phyloP scores from a whole-genome alignment of 2,329 filamentous ascomycete genomes.

The Talaromyces piceae region DNA sequence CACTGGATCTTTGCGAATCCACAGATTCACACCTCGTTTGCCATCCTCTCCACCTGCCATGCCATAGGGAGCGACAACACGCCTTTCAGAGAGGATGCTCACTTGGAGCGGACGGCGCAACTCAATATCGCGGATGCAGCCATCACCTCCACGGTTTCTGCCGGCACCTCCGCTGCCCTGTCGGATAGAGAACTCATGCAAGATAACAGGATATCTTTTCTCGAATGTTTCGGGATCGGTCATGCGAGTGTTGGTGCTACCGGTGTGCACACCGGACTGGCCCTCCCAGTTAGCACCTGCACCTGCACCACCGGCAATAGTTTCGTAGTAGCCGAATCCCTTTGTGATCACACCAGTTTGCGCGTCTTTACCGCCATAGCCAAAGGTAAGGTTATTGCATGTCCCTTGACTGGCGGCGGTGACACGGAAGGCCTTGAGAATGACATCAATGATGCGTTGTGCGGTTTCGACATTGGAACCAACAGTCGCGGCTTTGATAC shows the following conservation, averaged over 20 bases:
- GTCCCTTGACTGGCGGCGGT: conserved; percentile 74
- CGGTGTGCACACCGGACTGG: conserved; percentile 68
- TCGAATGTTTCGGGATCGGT: conserved; percentile 79
- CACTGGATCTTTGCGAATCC: conserved; percentile 67
- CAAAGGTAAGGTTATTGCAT: conserved; percentile 80
- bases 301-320: conserved; percentile 72
- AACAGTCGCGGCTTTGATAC: conserved; percentile 69
- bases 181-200: conserved; percentile 64
- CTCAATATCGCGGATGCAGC: conserved; percentile 74
- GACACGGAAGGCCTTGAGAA: conserved; percentile 71
- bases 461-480: conserved; percentile 74
- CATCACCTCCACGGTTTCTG: conserved; percentile 64
- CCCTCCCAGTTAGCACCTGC: conserved; percentile 71
- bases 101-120: conserved; percentile 75
- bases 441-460: conserved; percentile 75
- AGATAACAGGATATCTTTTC: conserved; percentile 66
- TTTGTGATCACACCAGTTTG: conserved; percentile 51
- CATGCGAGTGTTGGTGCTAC: conserved; percentile 85
- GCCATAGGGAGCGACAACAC: conserved; percentile 73
- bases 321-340: conserved; percentile 84
- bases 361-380: conserved; percentile 62
- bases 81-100: conserved; percentile 67
- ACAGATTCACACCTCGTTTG: conserved; percentile 73
- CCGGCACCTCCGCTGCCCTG: conserved; percentile 59
- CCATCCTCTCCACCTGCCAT: conserved; percentile 76